Evolutionary conservation across 169 alveolate species (phyloP), one percentile per base, ranked within the genome.

Genomic region (Plasmodium knowlesi): DNA sequence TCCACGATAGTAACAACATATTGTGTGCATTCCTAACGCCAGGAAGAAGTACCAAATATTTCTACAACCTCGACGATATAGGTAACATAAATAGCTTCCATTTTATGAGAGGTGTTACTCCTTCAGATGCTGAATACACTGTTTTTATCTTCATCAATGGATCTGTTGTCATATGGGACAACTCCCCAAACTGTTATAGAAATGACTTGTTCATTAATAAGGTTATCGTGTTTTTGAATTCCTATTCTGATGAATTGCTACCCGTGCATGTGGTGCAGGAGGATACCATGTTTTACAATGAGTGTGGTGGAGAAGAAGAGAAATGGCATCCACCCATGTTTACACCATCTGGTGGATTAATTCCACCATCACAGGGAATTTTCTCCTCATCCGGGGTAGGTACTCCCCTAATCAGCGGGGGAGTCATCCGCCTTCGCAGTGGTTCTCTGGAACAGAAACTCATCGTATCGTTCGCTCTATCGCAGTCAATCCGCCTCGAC

Each of bases 361-460:
- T 22, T 50, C 0, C 61, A 12, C 5, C 25, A 9, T 50, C 22
- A 22, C 22, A 50, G 1, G 22, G 22, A 8, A 3, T 50, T 22
- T 14, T 14, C 61, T 3, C 61, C 61, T 3, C 61, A 3, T 3
- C 61, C 2, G 12, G 4, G 0, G 5, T 2, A 3, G 61, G 8
- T 16, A 2, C 22, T 16, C 37, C 76, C 10, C 37, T 67, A 30
- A 67, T 67, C 37, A 80, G 53, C 37, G 67, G 54, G 19, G 96
- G 95, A 22, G 92, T 95, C 14, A 92, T 95, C 30, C 79, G 41
- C 46, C 83, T 95, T 53, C 84, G 91, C n/a, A 95, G 94, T 37
- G 73, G 93, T 32, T 93, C 96, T 22, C 73, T 95, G 37, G 96
- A 95, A 76, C 96, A 95, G 84, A 95, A 95, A 67, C 84, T 95